phyloP scores from a whole-genome alignment of 108 stramenopile species.

The Skeletonema grethae region DNA sequence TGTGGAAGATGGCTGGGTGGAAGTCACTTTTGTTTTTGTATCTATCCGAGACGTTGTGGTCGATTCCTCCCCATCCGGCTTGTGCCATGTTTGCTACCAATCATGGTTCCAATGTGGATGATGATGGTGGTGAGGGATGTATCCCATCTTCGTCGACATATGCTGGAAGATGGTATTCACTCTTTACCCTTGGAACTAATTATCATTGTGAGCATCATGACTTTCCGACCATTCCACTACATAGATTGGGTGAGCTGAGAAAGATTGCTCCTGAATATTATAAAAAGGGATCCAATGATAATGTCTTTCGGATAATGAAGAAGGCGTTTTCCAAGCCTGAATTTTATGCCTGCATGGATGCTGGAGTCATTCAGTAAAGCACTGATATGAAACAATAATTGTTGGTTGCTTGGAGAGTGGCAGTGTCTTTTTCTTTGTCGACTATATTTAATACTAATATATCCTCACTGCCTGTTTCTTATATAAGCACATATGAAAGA shows the following conservation, averaged over 20 bases:
- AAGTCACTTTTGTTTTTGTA: slow-evolving; percentile 68
- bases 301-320: slow-evolving; percentile 59
- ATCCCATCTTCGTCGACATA: slow-evolving; percentile 72
- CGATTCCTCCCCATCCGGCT: slow-evolving; percentile 80
- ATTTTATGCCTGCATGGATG: slow-evolving; percentile 84
- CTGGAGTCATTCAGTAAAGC: not conserved
- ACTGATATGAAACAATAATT: not conserved
- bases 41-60: slow-evolving; percentile 75
- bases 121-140: slow-evolving; percentile 31
- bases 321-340: slow-evolving; percentile 69
- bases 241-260: slow-evolving; percentile 59
- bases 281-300: slow-evolving; percentile 48
- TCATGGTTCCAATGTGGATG: slow-evolving; percentile 55
- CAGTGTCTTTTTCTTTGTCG: not conserved
- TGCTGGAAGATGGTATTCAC: slow-evolving; percentile 71
- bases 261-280: slow-evolving; percentile 82
- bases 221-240: slow-evolving; percentile 79
- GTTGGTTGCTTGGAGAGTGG: not conserved
- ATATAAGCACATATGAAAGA: not conserved
- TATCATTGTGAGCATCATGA: slow-evolving; percentile 89
- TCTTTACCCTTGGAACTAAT: slow-evolving; percentile 61
- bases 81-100: slow-evolving; percentile 85
- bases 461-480: not conserved
- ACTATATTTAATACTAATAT: not conserved
- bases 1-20: slow-evolving; percentile 63